These are phyloP conservation scores for Diatrype stigma DNA, from an alignment of 2,329 filamentous ascomycete genomes.

Conservation along the genomic window DNA sequence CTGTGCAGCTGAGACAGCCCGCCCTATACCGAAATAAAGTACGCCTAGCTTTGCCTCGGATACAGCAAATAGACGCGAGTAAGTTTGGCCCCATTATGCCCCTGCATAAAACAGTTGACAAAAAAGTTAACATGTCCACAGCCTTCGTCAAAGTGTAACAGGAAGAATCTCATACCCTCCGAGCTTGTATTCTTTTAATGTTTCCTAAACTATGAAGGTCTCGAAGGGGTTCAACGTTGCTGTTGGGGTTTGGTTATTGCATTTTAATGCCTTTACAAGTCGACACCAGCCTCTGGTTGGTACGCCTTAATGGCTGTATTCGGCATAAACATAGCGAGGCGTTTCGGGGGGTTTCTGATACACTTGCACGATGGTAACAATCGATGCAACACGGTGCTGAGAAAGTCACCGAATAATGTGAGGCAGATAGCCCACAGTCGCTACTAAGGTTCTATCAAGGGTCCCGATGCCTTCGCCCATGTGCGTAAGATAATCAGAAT, in stretches of 20 bases:
- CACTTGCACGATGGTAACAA: too few species aligned
- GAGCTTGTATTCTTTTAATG: too few species aligned
- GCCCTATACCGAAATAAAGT: conserved; percentile 94
- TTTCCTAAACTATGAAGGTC: too few species aligned
- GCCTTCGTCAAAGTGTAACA: conserved; percentile 20
- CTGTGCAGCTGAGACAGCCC: conserved; percentile 73
- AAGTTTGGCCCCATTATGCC: conserved; percentile 41
- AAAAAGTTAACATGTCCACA: conserved; percentile 2
- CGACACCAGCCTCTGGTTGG: neutral
- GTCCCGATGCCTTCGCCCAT: too few species aligned
- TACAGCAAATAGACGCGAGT: conserved; percentile 97
- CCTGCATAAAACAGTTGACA: neutral
- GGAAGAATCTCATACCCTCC: neutral
- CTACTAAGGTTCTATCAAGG: too few species aligned
- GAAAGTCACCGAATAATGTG: too few species aligned
- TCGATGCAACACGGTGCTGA: too few species aligned
- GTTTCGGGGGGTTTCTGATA: neutral
- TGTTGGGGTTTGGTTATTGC: neutral
- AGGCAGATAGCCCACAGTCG: too few species aligned
- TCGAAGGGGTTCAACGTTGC: neutral
- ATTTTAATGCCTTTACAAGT: neutral
- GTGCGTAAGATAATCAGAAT: too few species aligned
- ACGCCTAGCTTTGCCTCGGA: conserved; percentile 76
- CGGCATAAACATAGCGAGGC: neutral
- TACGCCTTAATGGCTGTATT: neutral